Conservation (phyloP, 78 protist species). For the Polysphondylium violaceum region DNA sequence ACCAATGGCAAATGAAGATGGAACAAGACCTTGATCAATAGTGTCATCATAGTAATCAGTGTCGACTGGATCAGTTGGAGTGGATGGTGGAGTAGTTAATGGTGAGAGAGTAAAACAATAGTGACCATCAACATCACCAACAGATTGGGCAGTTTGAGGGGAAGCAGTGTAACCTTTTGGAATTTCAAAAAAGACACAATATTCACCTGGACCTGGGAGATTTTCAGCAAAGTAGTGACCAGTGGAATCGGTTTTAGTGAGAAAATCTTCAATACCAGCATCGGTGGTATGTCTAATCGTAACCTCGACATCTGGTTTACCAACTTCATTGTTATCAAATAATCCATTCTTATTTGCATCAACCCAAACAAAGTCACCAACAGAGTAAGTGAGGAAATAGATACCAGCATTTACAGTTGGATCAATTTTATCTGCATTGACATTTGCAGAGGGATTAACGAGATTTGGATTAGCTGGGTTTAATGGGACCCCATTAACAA, state of each 20-base stretch:
- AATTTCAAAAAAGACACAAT: constrained; percentile 12
- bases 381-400: neutral
- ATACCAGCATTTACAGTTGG: constrained; percentile 55
- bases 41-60: constrained; percentile 4
- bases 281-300: neutral
- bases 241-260: neutral
- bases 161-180: constrained; percentile 32
- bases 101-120: constrained; percentile 3
- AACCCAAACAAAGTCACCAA: constrained; percentile 37
- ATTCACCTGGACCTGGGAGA: constrained; percentile 7
- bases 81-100: neutral
- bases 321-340: neutral
- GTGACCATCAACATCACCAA: constrained; percentile 23
- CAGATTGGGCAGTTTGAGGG: neutral
- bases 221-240: constrained; percentile 36
- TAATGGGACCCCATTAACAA: neutral
- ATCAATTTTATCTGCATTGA: neutral
- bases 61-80: neutral
- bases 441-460: neutral
- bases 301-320: neutral
- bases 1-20: constrained; percentile 38
- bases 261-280: neutral
- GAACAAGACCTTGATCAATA: constrained; percentile 35
- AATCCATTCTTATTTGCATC: constrained; percentile 29
- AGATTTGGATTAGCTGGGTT: neutral